Conservation (phyloP, 805 yeast species). For the Kodamaea neixiangensis region DNA sequence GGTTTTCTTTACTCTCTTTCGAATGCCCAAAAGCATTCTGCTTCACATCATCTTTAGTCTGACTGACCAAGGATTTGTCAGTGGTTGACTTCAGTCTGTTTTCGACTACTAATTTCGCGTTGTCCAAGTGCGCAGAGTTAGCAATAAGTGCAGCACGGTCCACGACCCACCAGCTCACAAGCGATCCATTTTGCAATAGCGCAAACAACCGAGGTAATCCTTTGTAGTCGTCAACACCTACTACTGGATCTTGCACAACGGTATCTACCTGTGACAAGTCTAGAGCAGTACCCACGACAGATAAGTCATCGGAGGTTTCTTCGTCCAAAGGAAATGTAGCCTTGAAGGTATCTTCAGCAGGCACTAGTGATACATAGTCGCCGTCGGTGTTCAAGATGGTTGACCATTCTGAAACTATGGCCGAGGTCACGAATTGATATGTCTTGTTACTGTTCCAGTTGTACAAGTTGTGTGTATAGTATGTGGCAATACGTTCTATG, state of each 20-base stretch:
- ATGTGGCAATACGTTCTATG: constrained; percentile 39
- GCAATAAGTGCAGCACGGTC: constrained; percentile 50
- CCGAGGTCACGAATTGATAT: constrained; percentile 52
- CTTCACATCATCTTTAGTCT: no score
- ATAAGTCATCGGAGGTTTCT: constrained; percentile 63
- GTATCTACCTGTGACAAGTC: constrained; percentile 51
- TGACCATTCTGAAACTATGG: constrained; percentile 55
- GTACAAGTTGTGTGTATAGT: constrained; percentile 43
- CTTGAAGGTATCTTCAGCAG: constrained; percentile 66
- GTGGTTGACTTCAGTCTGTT: neutral
- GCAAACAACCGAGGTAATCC: constrained; percentile 69
- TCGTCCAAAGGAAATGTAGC: constrained; percentile 75
- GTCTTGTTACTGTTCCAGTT: constrained; percentile 39
- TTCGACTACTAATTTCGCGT: neutral
- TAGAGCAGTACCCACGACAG: constrained; percentile 68
- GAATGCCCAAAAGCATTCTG: no score
- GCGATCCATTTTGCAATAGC: constrained; percentile 61
- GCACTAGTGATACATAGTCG: constrained; percentile 33
- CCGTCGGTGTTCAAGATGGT: constrained; percentile 11
- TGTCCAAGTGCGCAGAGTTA: neutral
- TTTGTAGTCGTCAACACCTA: constrained; percentile 55
- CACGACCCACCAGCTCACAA: constrained; percentile 67
- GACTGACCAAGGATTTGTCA: neutral
- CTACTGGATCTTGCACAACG: constrained; percentile 52
- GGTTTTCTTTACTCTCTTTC: neutral